These are phyloP conservation scores for Pholiota molesta DNA, from an alignment of 768 basidiomycete genomes.

Conservation along the genomic window DNA sequence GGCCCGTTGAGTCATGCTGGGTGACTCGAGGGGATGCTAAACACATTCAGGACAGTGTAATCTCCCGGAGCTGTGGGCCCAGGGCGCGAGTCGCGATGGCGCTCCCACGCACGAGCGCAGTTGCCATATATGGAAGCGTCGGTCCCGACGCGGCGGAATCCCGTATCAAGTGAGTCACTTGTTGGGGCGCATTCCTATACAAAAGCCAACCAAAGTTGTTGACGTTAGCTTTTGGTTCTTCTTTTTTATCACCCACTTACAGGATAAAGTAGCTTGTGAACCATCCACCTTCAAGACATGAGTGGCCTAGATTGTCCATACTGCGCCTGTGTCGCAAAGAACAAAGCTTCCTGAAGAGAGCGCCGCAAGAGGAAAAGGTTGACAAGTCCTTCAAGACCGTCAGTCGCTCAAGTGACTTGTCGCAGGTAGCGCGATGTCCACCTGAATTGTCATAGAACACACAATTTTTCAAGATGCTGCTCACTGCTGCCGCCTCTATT, in stretches of 20 bases:
- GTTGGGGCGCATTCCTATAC: background rate
- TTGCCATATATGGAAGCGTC: constrained; percentile 6
- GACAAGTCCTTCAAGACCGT: background rate
- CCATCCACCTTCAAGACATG: background rate
- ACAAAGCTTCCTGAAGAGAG: background rate
- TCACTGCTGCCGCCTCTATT: background rate
- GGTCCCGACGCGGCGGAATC: constrained; percentile 1
- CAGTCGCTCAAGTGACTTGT: background rate
- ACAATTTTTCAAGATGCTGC: background rate
- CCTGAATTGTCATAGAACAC: background rate
- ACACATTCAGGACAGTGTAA: background rate
- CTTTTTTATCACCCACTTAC: background rate
- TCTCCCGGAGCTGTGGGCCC: background rate
- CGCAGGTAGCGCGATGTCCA: background rate
- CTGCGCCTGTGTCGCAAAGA: background rate
- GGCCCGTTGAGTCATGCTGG: background rate
- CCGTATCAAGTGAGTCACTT: background rate
- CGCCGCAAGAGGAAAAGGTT: background rate
- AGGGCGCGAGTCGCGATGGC: background rate
- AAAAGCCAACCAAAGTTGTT: background rate
- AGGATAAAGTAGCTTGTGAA: background rate
- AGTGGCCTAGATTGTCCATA: background rate
- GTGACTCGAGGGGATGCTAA: background rate
- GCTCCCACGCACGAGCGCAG: background rate
- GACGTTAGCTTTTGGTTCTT: background rate